Conservation (phyloP, 306 rosid species). For the Crataegus laevigata region DNA sequence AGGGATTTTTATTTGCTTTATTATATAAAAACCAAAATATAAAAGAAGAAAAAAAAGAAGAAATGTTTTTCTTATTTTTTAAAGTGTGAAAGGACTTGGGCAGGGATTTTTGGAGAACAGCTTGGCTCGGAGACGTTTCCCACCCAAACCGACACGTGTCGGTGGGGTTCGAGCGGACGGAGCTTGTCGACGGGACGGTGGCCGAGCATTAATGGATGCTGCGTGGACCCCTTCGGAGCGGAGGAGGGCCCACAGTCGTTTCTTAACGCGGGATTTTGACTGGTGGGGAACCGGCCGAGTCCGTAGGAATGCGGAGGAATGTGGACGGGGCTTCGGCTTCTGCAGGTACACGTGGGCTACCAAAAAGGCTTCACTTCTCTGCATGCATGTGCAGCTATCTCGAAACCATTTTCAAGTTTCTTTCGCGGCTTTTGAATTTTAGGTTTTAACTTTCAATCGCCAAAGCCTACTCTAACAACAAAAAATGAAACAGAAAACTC, state of each 20-base stretch:
- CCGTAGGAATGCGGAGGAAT: conserved; percentile 1
- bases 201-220: conserved; percentile 25
- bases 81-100: conserved; percentile 37
- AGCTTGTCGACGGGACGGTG: conserved; percentile 31
- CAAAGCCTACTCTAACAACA: neutral
- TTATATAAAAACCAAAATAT: neutral
- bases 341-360: conserved; percentile 35
- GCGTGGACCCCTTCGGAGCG: conserved; percentile 13
- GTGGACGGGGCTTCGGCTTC: conserved; percentile 22
- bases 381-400: neutral
- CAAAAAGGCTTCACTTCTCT: neutral
- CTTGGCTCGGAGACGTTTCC: conserved; percentile 52
- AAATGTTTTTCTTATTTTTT: conserved; percentile 15
- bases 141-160: conserved; percentile 69
- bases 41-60: neutral
- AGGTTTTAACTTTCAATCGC: neutral
- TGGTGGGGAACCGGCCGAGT: conserved; percentile 45
- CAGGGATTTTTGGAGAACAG: conserved; percentile 73
- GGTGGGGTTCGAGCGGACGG: conserved; percentile 32
- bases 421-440: neutral
- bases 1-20: neutral
- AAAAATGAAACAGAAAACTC: too few species aligned
- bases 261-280: conserved; percentile 63
- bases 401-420: neutral
- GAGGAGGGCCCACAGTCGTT: conserved; percentile 40